Percentiles rank a stretch among this genome's conserved stretches.
These are phyloP conservation scores for Candida gorgasii DNA, from an alignment of 805 yeast genomes.

Conservation along the genomic window DNA sequence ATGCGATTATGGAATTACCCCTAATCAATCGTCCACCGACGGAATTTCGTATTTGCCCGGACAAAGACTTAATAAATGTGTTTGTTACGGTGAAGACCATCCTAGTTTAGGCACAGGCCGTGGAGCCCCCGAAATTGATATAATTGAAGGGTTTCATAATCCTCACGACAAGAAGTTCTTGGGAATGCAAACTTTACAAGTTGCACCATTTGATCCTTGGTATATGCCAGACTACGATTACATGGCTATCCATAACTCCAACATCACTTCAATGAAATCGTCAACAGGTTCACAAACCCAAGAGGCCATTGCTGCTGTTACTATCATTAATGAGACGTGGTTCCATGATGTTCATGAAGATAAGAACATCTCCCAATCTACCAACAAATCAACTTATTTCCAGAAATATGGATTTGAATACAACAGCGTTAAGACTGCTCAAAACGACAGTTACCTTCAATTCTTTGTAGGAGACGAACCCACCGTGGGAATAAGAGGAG, in stretches of 20 bases:
- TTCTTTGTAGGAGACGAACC: conserved; percentile 32
- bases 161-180: conserved; percentile 15
- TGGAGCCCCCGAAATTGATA: conserved; percentile 37
- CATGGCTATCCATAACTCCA: conserved; percentile 26
- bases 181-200: conserved; percentile 40
- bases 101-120: conserved; percentile 38
- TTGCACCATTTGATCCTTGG: conserved; percentile 48
- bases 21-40: conserved; percentile 40
- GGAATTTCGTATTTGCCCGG: conserved; percentile 42
- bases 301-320: conserved; percentile 39
- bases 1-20: conserved; percentile 39
- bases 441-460: conserved; percentile 32
- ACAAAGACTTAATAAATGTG: conserved; percentile 32
- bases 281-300: conserved; percentile 41
- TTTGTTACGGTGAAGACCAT: conserved; percentile 37
- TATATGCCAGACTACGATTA: conserved; percentile 41
- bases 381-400: conserved; percentile 20
- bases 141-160: conserved; percentile 22
- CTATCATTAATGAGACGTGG: conserved; percentile 39
- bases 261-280: conserved; percentile 36
- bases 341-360: conserved; percentile 23
- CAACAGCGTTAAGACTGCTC: conserved; percentile 21
- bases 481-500: conserved; percentile 30
- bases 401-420: conserved; percentile 40
- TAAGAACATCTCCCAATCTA: conserved; percentile 3